Base-by-base conservation (phyloP, 2,329 filamentous ascomycete genomes). In the Nemania sp. region DNA sequence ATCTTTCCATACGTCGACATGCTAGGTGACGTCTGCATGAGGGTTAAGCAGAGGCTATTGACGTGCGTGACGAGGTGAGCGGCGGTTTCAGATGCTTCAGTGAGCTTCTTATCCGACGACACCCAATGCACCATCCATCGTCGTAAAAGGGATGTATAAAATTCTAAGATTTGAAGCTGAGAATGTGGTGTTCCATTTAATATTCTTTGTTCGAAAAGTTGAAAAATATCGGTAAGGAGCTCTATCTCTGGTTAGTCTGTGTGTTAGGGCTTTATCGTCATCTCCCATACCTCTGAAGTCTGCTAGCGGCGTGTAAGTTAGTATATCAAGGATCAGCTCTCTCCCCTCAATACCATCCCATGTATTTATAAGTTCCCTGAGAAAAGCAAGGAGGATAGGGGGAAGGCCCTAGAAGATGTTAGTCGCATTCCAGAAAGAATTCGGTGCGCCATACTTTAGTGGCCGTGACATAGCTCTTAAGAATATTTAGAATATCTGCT, bases 71-170 rank as follows among this genome's bases (percentile, higher is more conserved):
- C 74, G 62, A 89, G 76, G 51, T 80, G 73, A 68, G 79, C 76
- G 29, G 88, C 71, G 7, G 80, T 79, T 5, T 76, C 66, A 18
- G 81, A 79, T 3, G 81, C 79, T 24, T 81, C 76, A 1, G 73
- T 52, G 1, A 81, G 79, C 13, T 81, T 74, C 3, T 75, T 55
- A 1, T 82, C 77, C 3, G 76, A 75, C 0, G 85, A 81, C 22
- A 82, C 78, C 52, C 89, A 77, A 2, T 78, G 69, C 10, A 82
- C 76, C 6, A 80, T 82, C 89, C 89, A 91, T 66, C 89, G 86
- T 11, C 84, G 86, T 53, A 95, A 84, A 5, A 97, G 81, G 11
- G 80, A 79, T 1, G 86, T 89, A 78, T 95, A 96, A 69, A 93
- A 89, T 1, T 79, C 78, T 2, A 96, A 83, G 2, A 97, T 80